Evolutionary conservation across 768 basidiomycete species (phyloP), one percentile per base, ranked within the genome.

Genomic region (Panaeolus papilionaceus): DNA sequence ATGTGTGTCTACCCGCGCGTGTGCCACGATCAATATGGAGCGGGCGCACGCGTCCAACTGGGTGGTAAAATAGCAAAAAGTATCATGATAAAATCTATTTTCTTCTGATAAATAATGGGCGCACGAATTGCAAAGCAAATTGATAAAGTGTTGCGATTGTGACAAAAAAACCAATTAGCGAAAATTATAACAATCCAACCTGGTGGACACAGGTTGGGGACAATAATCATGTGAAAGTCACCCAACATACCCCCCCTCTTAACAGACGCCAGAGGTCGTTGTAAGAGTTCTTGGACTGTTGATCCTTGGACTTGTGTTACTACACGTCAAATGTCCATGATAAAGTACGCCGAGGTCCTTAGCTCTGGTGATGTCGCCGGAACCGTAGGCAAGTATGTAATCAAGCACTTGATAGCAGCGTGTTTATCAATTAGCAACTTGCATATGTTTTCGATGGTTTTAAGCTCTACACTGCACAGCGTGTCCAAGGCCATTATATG

Each of bases 391-490:
- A 33, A 33, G 33, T 33, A 14, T n/a, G 23, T 51, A 26, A 51
- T 26, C 20, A 58, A 58, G 54, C 54, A 58, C 54, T 58, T 58
- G 54, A 28, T 49, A 49, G 47, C 26, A 49, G 47, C 23, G 47
- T 28, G 54, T 58, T 37, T 58, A 20, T 49, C 23, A 49, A 49
- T 26, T 20, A 49, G 28, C 54, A 58, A 58, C 54, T 58, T 58
- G 54, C 54, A 58, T 58, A 58, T 58, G 54, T 58, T 58, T 58
- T 58, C 54, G 4, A 28, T 14, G 7, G 26, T 58, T 58, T 54
- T 58, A 28, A 58, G 54, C 54, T 58, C 54, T 58, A 16, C 42
- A 12, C 11, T 58, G 54, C 33, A 28, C 33, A 37, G 11, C 33
- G 54, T 28, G 26, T 33, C 33, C 26, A 58, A 10, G 33, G n/a